These are phyloP conservation scores for Pythium aphanidermatum DNA, from an alignment of 352 stramenopile species.

Conservation along the genomic window DNA sequence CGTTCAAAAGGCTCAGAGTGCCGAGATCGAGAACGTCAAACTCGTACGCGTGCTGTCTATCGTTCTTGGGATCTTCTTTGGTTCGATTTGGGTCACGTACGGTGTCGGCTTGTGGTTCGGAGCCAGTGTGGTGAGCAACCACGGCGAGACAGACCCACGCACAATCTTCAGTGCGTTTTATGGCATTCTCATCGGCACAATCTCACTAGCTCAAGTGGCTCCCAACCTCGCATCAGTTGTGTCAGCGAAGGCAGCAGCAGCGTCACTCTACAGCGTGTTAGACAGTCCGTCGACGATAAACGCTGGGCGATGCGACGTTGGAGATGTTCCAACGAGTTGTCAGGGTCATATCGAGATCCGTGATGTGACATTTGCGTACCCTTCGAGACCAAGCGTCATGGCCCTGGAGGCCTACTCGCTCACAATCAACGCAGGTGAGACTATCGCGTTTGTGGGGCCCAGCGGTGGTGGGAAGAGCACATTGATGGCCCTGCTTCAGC, in stretches of 20 bases:
- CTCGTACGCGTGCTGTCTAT: slow-evolving; percentile 19
- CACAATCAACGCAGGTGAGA: slow-evolving; percentile 16
- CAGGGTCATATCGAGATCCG: slow-evolving; percentile 6
- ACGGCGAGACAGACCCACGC: slow-evolving; percentile 16
- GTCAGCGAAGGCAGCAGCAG: slow-evolving; percentile 11
- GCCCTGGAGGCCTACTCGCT: slow-evolving; percentile 16
- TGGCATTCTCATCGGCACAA: slow-evolving; percentile 29
- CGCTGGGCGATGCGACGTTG: not conserved
- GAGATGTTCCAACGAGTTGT: slow-evolving; percentile 6
- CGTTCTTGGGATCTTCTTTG: slow-evolving; percentile 20
- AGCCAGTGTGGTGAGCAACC: slow-evolving; percentile 19
- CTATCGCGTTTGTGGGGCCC: slow-evolving; percentile 16
- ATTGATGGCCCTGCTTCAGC: slow-evolving; percentile 51
- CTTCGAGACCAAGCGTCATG: slow-evolving; percentile 5
- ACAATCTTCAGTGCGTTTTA: slow-evolving; percentile 30
- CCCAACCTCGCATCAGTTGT: slow-evolving; percentile 23
- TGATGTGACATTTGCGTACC: slow-evolving; percentile 20
- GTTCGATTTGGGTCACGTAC: slow-evolving; percentile 21
- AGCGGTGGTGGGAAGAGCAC: slow-evolving; percentile 22
- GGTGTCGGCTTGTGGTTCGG: slow-evolving; percentile 27
- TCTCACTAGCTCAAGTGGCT: slow-evolving; percentile 28
- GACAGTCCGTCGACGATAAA: slow-evolving; percentile 12
- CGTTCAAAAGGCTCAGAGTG: slow-evolving; percentile 10
- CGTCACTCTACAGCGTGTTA: slow-evolving; percentile 13
- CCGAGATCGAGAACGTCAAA: slow-evolving; percentile 19